Percentiles rank a stretch among this genome's conserved stretches.
phyloP scores from a whole-genome alignment of 1,139 yeast genomes.

The Saccharomycopsis crataegensis region DNA sequence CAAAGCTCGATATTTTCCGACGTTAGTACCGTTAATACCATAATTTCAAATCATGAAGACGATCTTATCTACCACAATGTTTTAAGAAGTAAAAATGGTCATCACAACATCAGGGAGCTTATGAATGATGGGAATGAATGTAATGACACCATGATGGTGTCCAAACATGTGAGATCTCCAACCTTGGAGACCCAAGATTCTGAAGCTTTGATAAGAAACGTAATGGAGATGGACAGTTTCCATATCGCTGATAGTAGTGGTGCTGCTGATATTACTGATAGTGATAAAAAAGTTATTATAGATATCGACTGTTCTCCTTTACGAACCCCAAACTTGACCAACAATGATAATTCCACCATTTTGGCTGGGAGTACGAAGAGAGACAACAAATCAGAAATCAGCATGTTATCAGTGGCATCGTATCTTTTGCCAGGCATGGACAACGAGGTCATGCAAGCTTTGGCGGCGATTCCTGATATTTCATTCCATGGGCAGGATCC shows the following conservation, averaged over 20 bases:
- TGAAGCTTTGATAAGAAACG: constrained; percentile 2
- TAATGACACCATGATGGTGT: too few relatives aligned
- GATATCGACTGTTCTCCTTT: not conserved
- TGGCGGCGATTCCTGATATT: constrained; percentile 79
- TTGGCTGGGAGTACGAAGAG: not conserved
- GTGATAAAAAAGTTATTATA: not conserved
- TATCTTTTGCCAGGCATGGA: constrained; percentile 41
- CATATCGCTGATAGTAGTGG: not conserved
- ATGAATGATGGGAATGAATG: not conserved
- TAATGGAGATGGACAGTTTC: constrained; percentile 7
- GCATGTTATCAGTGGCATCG: constrained; percentile 15
- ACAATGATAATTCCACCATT: not conserved
- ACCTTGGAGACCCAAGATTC: constrained; percentile 1
- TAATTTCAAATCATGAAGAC: not conserved
- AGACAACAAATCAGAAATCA: constrained; percentile 9
- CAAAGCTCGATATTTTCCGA: constrained; percentile 11
- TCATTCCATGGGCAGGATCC: constrained; percentile 56
- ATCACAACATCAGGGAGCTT: not conserved
- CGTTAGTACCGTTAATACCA: constrained; percentile 2
- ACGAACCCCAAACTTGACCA: not conserved
- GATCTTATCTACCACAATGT: not conserved
- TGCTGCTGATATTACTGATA: not conserved
- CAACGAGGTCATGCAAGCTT: constrained; percentile 53
- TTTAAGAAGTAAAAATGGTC: not conserved
- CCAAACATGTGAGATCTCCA: not conserved